phyloP scores from a whole-genome alignment of 805 yeast species.

The Metschnikowia hibisci region DNA sequence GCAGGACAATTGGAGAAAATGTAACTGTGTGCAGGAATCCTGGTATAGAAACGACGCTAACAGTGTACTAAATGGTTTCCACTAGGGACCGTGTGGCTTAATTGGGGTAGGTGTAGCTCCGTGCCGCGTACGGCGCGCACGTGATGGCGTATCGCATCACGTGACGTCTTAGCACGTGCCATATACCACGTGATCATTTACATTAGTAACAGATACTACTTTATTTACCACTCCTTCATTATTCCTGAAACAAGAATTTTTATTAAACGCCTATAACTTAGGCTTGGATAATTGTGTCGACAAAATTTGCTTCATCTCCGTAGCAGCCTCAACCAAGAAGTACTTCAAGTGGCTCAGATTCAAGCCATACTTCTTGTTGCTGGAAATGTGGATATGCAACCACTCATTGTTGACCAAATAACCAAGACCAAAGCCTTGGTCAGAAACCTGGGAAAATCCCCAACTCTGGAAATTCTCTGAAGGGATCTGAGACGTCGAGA shows the following conservation, averaged over 20 bases:
- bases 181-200: neutral
- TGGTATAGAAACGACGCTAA: too few relatives aligned
- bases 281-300: conserved; percentile 35
- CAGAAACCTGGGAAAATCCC: conserved; percentile 95
- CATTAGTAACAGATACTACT: too few relatives aligned
- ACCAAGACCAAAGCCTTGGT: conserved; percentile 90
- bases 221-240: too few relatives aligned
- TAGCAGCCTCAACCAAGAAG: conserved; percentile 73
- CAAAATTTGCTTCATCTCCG: conserved; percentile 71
- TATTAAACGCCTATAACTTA: conserved; percentile 26
- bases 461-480: conserved; percentile 79
- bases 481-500: conserved; percentile 86
- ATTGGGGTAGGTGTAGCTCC: too few relatives aligned
- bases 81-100: too few relatives aligned
- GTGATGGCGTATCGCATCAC: too few relatives aligned
- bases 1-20: too few relatives aligned
- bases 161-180: neutral
- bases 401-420: conserved; percentile 86
- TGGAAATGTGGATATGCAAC: conserved; percentile 80
- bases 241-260: too few relatives aligned
- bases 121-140: too few relatives aligned
- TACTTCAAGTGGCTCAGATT: conserved; percentile 57
- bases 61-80: too few relatives aligned
- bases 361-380: conserved; percentile 59
- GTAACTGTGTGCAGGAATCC: too few relatives aligned